phyloP scores from a whole-genome alignment of 352 stramenopile species.

The Thraustotheca clavata region DNA sequence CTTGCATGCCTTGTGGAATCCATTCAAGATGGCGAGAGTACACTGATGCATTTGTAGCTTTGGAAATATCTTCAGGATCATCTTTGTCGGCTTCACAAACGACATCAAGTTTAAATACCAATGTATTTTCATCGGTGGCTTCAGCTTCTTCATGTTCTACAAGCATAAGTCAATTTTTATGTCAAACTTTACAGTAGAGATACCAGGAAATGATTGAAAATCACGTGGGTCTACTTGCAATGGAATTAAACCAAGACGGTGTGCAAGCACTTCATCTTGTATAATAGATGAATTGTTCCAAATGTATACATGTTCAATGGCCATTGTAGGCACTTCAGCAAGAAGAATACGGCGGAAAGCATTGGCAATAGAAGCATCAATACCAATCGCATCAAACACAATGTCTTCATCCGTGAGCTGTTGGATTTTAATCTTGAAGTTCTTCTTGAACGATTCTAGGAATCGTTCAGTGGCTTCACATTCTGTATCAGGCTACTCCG shows the following conservation, averaged over 20 bases:
- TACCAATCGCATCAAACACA: constrained; percentile 87
- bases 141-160: constrained; percentile 80
- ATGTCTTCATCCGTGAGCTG: constrained; percentile 81
- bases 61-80: constrained; percentile 54
- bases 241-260: constrained; percentile 83
- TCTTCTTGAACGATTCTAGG: constrained; percentile 74
- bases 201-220: constrained; percentile 69
- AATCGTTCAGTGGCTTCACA: constrained; percentile 65
- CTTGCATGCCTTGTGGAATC: constrained; percentile 94
- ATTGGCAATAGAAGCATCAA: constrained; percentile 89
- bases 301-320: constrained; percentile 92
- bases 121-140: constrained; percentile 92
- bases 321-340: constrained; percentile 88
- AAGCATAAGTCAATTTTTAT: constrained; percentile 20
- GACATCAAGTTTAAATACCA: constrained; percentile 94
- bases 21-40: constrained; percentile 93
- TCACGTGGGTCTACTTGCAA: constrained; percentile 76
- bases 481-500: constrained; percentile 62
- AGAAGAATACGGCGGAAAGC: constrained; percentile 87
- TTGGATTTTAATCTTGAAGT: constrained; percentile 80
- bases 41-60: constrained; percentile 71
- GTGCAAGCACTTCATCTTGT: constrained; percentile 88
- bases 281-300: constrained; percentile 93
- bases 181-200: not conserved
- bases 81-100: constrained; percentile 72